phyloP scores from a whole-genome alignment of 805 yeast species.

The Candida pseudofarinosa region DNA sequence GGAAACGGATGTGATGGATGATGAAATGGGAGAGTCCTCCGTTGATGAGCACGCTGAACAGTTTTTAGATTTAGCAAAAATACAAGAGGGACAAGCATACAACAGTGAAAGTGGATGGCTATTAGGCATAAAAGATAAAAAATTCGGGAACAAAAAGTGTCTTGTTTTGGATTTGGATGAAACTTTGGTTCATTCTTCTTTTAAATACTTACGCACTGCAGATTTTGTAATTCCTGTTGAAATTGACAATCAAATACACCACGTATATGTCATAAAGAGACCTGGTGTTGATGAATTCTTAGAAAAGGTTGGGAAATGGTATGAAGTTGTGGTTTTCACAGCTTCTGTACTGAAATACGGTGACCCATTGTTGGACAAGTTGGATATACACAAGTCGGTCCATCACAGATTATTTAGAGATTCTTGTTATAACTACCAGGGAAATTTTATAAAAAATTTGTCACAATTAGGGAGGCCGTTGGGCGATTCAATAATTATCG shows the following conservation, averaged over 20 bases:
- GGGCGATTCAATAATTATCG: constrained; percentile 80
- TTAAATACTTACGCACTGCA: constrained; percentile 85
- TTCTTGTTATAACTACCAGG: constrained; percentile 89
- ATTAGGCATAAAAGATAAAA: constrained; percentile 50
- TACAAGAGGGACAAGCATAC: constrained; percentile 70
- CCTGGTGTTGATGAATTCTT: constrained; percentile 98
- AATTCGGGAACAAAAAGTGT: constrained; percentile 69
- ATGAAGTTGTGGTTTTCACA: constrained; percentile 94
- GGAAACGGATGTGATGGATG: constrained; percentile 1
- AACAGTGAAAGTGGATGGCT: constrained; percentile 61
- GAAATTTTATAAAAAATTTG: constrained; percentile 89
- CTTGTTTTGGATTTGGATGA: constrained; percentile 91
- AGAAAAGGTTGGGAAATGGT: constrained; percentile 74
- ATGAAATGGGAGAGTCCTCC: constrained; percentile 3
- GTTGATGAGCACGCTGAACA: constrained; percentile 17
- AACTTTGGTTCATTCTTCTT: constrained; percentile 92
- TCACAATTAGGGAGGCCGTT: constrained; percentile 93
- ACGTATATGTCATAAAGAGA: constrained; percentile 92
- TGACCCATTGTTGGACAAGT: constrained; percentile 86
- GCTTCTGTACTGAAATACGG: constrained; percentile 96
- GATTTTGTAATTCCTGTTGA: constrained; percentile 98
- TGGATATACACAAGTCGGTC: constrained; percentile 69
- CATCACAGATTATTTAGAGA: constrained; percentile 95
- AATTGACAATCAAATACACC: constrained; percentile 87
- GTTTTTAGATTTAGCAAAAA: constrained; percentile 53